Conservation (phyloP, 495 filamentous ascomycete genomes). For the Podospora tetraspora region DNA sequence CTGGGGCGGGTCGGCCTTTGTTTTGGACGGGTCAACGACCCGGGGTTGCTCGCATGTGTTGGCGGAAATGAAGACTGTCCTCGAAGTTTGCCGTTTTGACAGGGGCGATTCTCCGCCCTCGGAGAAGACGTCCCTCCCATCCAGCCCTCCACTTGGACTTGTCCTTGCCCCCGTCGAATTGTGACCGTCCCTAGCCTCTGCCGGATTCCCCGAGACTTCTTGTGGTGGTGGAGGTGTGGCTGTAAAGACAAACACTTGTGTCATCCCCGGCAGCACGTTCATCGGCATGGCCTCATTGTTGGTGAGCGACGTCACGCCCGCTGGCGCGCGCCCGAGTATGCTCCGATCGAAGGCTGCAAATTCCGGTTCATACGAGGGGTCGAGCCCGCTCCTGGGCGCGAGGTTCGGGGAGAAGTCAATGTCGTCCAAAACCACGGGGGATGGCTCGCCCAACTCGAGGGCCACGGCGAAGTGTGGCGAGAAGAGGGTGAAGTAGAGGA, state of each 20-base stretch:
- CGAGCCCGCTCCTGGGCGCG: constrained; percentile 24
- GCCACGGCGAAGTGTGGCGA: constrained; percentile 56
- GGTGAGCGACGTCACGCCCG: constrained; percentile 42
- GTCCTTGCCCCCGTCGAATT: not conserved
- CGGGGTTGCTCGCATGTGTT: constrained; percentile 73
- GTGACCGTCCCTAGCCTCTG: constrained; percentile 21
- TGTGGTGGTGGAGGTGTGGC: constrained; percentile 13
- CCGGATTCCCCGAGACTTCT: constrained; percentile 2
- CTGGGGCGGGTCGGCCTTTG: constrained; percentile 53
- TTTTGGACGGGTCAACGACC: constrained; percentile 38
- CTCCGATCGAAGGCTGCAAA: constrained; percentile 54
- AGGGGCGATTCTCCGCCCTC: constrained; percentile 15
- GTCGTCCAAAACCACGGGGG: constrained; percentile 40
- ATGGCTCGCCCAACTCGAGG: constrained; percentile 43
- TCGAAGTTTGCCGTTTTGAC: constrained; percentile 28
- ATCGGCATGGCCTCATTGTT: constrained; percentile 57
- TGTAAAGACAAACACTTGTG: constrained; percentile 36
- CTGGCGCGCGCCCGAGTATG: constrained; percentile 56
- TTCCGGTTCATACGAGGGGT: constrained; percentile 50
- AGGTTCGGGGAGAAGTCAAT: constrained; percentile 3
- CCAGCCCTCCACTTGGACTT: constrained; percentile 11
- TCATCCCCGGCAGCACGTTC: constrained; percentile 54
- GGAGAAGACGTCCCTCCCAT: constrained; percentile 13
- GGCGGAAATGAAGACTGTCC: constrained; percentile 67
- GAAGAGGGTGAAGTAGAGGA: constrained; percentile 53